phyloP scores from a whole-genome alignment of 148 eudicot genomes.

The Rhododendron vialii region DNA sequence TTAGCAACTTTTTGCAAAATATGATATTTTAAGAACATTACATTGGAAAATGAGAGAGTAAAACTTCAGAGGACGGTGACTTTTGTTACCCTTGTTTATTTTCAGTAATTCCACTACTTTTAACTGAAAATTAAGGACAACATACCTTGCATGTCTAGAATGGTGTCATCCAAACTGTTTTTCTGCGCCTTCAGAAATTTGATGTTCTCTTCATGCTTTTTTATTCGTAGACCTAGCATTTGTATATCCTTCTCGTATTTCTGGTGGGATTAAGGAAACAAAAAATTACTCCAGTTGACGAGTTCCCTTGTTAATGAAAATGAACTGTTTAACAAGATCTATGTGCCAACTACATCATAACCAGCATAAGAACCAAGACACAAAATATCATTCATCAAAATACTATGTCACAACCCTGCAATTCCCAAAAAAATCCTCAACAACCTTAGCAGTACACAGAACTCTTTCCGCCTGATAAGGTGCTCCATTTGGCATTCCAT shows the following conservation, averaged over 20 bases:
- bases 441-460: conserved; percentile 9
- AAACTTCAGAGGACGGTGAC: not conserved
- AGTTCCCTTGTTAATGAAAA: not conserved
- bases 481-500: conserved; percentile 13
- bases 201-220: conserved; percentile 65
- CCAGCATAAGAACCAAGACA: not conserved
- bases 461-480: conserved; percentile 3
- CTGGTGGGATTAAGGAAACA: conserved; percentile 32
- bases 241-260: conserved; percentile 61
- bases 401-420: not conserved
- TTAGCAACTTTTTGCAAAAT: not conserved
- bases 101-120: not conserved
- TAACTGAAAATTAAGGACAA: not conserved
- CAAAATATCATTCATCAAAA: not conserved
- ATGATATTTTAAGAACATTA: not conserved
- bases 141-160: conserved; percentile 71
- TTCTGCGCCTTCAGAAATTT: conserved; percentile 38
- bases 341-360: not conserved
- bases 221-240: conserved; percentile 49
- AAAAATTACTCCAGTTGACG: not conserved
- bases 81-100: not conserved
- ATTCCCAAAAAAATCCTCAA: not conserved
- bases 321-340: not conserved
- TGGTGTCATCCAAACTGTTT: conserved; percentile 56
- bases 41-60: not conserved